Conservation (phyloP, 2,329 filamentous ascomycete species). For the Clarireedia paspali region DNA sequence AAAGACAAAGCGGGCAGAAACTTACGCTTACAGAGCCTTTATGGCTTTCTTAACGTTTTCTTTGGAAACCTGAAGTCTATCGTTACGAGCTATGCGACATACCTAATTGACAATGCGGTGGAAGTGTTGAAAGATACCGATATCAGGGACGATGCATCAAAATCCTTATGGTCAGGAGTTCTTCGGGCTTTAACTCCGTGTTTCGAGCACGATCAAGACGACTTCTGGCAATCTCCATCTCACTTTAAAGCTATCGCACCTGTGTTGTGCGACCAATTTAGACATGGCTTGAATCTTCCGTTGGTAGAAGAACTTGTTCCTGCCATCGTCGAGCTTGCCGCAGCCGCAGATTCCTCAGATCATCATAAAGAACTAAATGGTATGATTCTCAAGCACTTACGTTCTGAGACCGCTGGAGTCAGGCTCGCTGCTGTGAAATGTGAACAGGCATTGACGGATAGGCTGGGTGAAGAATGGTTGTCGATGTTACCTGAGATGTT, state of each 20-base stretch:
- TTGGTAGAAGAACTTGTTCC: slow-evolving; percentile 54
- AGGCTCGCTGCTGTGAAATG: slow-evolving; percentile 76
- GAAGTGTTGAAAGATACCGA: slow-evolving; percentile 47
- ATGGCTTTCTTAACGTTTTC: slow-evolving; percentile 71
- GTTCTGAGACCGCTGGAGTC: slow-evolving; percentile 62
- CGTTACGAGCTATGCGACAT: slow-evolving; percentile 84
- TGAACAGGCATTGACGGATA: slow-evolving; percentile 71
- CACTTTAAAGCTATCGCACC: slow-evolving; percentile 71
- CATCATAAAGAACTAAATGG: slow-evolving; percentile 88
- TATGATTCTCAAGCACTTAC: slow-evolving; percentile 68
- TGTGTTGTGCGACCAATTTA: slow-evolving; percentile 61
- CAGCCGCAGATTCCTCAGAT: slow-evolving; percentile 73
- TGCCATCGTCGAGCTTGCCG: slow-evolving; percentile 70
- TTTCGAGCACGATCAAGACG: slow-evolving; percentile 86
- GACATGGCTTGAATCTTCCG: slow-evolving; percentile 38
- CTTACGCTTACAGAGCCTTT: slow-evolving; percentile 66
- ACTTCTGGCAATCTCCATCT: slow-evolving; percentile 89
- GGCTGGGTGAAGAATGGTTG: slow-evolving; percentile 89
- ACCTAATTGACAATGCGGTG: slow-evolving; percentile 69
- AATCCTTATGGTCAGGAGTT: slow-evolving; percentile 60
- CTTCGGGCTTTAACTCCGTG: slow-evolving; percentile 65
- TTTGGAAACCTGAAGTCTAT: slow-evolving; percentile 87
- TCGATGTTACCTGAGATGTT: slow-evolving; percentile 89
- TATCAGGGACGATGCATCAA: slow-evolving; percentile 39
- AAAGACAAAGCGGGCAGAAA: slow-evolving; percentile 50